These are phyloP conservation scores for Xylaria castorea DNA, from an alignment of 495 filamentous ascomycete species.

Conservation along the genomic window DNA sequence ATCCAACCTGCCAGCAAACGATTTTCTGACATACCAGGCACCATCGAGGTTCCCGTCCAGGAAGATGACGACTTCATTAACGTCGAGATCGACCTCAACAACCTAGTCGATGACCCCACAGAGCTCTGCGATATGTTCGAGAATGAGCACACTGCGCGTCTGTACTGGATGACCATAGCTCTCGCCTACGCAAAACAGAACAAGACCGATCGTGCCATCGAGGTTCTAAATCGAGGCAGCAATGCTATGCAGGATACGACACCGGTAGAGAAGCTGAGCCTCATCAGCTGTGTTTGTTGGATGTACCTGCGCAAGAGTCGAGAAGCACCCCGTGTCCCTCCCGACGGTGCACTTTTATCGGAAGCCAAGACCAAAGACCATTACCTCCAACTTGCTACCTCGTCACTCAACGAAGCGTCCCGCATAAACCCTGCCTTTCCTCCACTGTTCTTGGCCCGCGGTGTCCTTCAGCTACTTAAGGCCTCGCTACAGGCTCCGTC, in stretches of 20 bases:
- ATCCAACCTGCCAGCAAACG: conserved; percentile 53
- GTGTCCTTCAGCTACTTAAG: conserved; percentile 85
- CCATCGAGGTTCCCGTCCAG: conserved; percentile 89
- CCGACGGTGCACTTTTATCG: conserved; percentile 63
- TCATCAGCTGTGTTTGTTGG: conserved; percentile 88
- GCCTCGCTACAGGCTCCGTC: conserved; percentile 82
- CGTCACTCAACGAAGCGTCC: conserved; percentile 88
- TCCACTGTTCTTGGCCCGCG: conserved; percentile 88
- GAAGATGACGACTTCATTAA: conserved; percentile 79
- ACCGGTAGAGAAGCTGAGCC: conserved; percentile 82
- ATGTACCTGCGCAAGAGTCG: conserved; percentile 90
- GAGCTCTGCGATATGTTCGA: conserved; percentile 94
- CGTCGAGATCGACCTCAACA: conserved; percentile 91
- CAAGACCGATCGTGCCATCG: conserved; percentile 91
- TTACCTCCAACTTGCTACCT: conserved; percentile 89
- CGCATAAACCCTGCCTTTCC: conserved; percentile 92
- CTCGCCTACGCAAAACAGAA: conserved; percentile 96
- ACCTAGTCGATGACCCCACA: conserved; percentile 91
- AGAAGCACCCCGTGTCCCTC: conserved; percentile 79
- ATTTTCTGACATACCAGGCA: conserved; percentile 86
- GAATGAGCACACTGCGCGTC: conserved; percentile 84
- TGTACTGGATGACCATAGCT: conserved; percentile 94
- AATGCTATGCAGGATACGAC: conserved; percentile 72
- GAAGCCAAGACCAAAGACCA: conserved; percentile 89
- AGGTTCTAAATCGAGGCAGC: conserved; percentile 86